Percentiles rank a stretch among this genome's conserved stretches.
These are phyloP conservation scores for Chlorella vulgaris DNA, from an alignment of 139 green algal genomes.

Conservation along the genomic window DNA sequence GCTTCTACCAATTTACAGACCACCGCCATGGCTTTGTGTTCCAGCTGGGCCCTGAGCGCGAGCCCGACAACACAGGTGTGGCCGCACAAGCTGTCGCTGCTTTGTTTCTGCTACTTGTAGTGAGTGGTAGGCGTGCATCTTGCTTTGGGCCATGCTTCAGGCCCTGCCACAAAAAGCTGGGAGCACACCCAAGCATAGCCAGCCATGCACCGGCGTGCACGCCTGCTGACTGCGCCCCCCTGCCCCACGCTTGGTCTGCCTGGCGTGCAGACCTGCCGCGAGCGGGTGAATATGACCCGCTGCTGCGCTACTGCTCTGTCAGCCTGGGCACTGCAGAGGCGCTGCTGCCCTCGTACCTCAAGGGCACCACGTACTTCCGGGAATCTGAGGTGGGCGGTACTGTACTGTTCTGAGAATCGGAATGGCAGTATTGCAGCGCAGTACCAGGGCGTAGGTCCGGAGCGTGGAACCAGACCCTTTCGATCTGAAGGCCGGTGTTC, in stretches of 20 bases:
- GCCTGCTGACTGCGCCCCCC: no score
- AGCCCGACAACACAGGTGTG: slow-evolving; percentile 16
- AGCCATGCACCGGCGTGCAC: no score
- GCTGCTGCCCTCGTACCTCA: slow-evolving; percentile 11
- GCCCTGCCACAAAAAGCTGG: no score
- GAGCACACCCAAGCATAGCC: no score
- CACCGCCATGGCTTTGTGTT: slow-evolving; percentile 32
- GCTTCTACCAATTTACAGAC: slow-evolving; percentile 43
- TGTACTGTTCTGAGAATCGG: background rate
- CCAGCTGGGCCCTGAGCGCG: slow-evolving; percentile 36
- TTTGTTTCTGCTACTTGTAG: background rate
- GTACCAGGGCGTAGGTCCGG: no score
- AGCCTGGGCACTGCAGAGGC: background rate
- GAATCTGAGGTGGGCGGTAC: slow-evolving; percentile 7
- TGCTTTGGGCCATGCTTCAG: no score
- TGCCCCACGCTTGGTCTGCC: background rate
- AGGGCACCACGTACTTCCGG: background rate
- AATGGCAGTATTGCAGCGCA: no score
- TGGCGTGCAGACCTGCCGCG: background rate
- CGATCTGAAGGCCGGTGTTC: no score
- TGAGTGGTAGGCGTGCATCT: no score
- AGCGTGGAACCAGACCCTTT: no score
- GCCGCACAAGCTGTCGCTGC: background rate
- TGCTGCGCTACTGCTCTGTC: slow-evolving; percentile 13
- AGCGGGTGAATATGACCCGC: background rate